Conservation (phyloP, 345 rosid genomes). For the Punica granatum region DNA sequence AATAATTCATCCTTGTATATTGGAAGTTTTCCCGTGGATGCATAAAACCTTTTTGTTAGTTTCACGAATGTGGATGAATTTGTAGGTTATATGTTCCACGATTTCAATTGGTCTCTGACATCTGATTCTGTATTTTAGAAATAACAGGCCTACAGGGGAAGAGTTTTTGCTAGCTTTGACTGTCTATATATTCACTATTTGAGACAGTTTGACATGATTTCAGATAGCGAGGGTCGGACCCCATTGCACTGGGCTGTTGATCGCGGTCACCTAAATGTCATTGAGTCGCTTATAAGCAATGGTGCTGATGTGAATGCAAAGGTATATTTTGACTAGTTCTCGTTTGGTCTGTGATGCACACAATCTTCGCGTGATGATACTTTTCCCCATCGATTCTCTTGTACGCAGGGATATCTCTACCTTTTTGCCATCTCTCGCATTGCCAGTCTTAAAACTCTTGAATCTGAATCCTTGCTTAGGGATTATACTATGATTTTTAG, state of each 20-base stretch:
- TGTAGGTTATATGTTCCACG: neutral
- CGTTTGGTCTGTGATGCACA: neutral
- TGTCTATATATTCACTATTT: neutral
- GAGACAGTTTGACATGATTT: constrained; percentile 16
- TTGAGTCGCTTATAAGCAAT: constrained; percentile 47
- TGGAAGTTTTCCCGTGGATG: neutral
- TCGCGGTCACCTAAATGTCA: constrained; percentile 59
- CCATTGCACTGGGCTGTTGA: constrained; percentile 98
- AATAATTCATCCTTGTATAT: neutral
- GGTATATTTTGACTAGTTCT: constrained; percentile 22
- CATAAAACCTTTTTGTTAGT: neutral
- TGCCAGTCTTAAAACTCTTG: neutral
- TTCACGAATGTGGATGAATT: neutral
- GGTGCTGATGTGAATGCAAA: constrained; percentile 74
- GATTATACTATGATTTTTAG: no score
- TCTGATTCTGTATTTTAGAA: neutral
- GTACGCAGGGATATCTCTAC: neutral
- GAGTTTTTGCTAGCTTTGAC: neutral
- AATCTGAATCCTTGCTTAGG: neutral
- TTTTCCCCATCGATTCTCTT: neutral
- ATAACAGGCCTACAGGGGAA: neutral
- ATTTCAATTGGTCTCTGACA: neutral
- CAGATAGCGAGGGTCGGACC: constrained; percentile 90
- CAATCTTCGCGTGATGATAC: neutral
- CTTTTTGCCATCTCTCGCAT: neutral